Conservation (phyloP, 2,329 filamentous ascomycete genomes). For the Pseudopithomyces maydicus region DNA sequence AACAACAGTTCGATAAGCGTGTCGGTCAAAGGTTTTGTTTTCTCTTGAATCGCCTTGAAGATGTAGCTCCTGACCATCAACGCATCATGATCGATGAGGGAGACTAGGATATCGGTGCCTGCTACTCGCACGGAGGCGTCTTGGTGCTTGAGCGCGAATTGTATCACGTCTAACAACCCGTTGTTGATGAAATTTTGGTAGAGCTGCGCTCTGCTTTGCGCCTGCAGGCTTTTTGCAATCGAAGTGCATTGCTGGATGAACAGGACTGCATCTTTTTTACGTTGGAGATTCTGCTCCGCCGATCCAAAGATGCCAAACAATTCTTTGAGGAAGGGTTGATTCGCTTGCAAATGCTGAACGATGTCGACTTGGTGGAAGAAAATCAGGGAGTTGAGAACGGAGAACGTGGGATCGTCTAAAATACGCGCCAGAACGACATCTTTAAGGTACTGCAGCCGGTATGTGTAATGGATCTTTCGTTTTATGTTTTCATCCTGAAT, state of each 20-base stretch:
- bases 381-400: slow-evolving; percentile 94
- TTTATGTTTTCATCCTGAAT: slow-evolving; percentile 83
- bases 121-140: slow-evolving; percentile 88
- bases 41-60: slow-evolving; percentile 88
- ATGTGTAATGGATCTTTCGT: slow-evolving; percentile 94
- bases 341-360: slow-evolving; percentile 88
- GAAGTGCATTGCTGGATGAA: slow-evolving; percentile 97
- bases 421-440: slow-evolving; percentile 98
- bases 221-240: slow-evolving; percentile 93
- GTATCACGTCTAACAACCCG: slow-evolving; percentile 86
- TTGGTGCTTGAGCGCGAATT: slow-evolving; percentile 83
- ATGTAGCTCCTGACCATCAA: slow-evolving; percentile 93
- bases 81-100: slow-evolving; percentile 94
- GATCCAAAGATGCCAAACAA: slow-evolving; percentile 84
- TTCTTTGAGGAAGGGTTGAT: slow-evolving; percentile 77
- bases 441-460: slow-evolving; percentile 94
- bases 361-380: slow-evolving; percentile 99
- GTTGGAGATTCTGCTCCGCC: slow-evolving; percentile 65
- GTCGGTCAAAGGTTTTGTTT: slow-evolving; percentile 83
- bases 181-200: slow-evolving; percentile 90
- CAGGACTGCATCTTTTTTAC: slow-evolving; percentile 90
- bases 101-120: slow-evolving; percentile 90
- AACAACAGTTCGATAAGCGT: slow-evolving; percentile 90
- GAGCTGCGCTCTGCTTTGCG: slow-evolving; percentile 76
- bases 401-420: slow-evolving; percentile 96